Evolutionary conservation across 2,329 filamentous ascomycete species (phyloP), one percentile per base, ranked within the genome.

Genomic region (Chaetomiaceae sp.): DNA sequence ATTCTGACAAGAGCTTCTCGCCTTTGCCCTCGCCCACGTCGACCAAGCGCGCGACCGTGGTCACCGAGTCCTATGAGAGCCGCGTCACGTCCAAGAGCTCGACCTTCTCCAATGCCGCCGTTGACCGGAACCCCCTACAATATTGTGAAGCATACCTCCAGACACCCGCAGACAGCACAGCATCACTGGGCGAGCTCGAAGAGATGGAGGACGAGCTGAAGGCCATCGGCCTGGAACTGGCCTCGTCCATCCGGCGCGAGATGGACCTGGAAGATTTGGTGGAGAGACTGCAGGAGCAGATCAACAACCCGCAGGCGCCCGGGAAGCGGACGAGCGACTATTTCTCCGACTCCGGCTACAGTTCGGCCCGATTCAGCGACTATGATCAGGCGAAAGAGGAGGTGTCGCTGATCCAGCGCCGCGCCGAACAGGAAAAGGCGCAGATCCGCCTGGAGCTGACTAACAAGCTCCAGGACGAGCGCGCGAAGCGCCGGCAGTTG

Each of bases 191-290:
- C 56, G 70, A 90, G 67, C 79, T 95, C 63, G 83, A 89, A 66
- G 89, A 95, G 66, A 85, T 99, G 74, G 93, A 99, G 74, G 87
- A 90, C 66, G 93, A 99, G 75, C 71, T 99, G 59, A 89, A 89
- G 62, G 87, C 92, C 68, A 92, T 99, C 70, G 95, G 89, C 73
- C 81, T 85, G 54, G 93, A 99, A 76, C 76, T 99, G 66, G 93
- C 93, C 30, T 81, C 84, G 59, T 97, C 93, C 23, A 97, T 99
- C 64, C 83, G 88, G 62, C 83, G 93, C 55, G 93, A 99, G 73
- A 92, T 99, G 81, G 93, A 99, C 61, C 71, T 99, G 27, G 93
- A 99, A 68, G 93, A 99, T 67, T 77, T 97, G 41, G 85, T 97
- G 0, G 93, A 99, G 59, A 79, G 87, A 51, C 73, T 95, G 60